A percentile compares a stretch with the other conserved stretches of the same genome.
phyloP scores from a whole-genome alignment of 2,329 filamentous ascomycete species.

The Knufia petricola region DNA sequence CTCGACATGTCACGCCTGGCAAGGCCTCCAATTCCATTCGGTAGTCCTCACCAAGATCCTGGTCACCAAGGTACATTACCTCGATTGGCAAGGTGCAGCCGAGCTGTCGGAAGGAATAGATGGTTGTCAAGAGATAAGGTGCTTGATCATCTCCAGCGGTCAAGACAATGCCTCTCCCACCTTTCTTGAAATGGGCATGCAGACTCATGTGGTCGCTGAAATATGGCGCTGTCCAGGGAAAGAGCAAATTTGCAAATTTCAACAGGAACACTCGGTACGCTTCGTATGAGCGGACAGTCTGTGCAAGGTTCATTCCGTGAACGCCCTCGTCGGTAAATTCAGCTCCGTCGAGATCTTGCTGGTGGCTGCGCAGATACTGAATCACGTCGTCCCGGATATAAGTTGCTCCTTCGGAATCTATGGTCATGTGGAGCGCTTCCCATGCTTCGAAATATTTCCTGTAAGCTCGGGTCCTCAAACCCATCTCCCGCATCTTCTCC shows the following conservation, averaged over 20 bases:
- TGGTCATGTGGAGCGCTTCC: slow-evolving; percentile 25
- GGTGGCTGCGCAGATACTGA: slow-evolving; percentile 28
- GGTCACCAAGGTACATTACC: slow-evolving; percentile 32
- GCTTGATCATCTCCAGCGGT: slow-evolving; percentile 38
- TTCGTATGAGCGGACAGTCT: slow-evolving; percentile 34
- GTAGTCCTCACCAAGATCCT: slow-evolving; percentile 35
- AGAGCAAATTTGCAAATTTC: slow-evolving; percentile 30
- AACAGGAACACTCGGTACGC: slow-evolving; percentile 33
- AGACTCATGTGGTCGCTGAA: slow-evolving; percentile 38
- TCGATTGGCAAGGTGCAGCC: slow-evolving; percentile 23
- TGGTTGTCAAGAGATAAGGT: slow-evolving; percentile 35
- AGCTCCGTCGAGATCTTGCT: slow-evolving; percentile 9
- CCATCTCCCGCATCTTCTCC: slow-evolving; percentile 32
- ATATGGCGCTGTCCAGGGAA: slow-evolving; percentile 30
- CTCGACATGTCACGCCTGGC: slow-evolving; percentile 36
- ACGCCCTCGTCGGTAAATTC: slow-evolving; percentile 15
- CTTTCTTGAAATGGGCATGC: slow-evolving; percentile 34
- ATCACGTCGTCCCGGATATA: slow-evolving; percentile 35
- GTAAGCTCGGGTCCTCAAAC: slow-evolving; percentile 33
- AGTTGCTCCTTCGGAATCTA: slow-evolving; percentile 27
- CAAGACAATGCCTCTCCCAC: slow-evolving; percentile 36
- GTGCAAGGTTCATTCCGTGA: slow-evolving; percentile 21
- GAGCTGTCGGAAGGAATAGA: slow-evolving; percentile 24
- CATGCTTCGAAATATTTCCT: slow-evolving; percentile 33
- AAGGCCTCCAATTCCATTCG: slow-evolving; percentile 34